Evolutionary conservation across 2,329 filamentous ascomycete species (phyloP).

Genomic region (Exophiala spinifera): DNA sequence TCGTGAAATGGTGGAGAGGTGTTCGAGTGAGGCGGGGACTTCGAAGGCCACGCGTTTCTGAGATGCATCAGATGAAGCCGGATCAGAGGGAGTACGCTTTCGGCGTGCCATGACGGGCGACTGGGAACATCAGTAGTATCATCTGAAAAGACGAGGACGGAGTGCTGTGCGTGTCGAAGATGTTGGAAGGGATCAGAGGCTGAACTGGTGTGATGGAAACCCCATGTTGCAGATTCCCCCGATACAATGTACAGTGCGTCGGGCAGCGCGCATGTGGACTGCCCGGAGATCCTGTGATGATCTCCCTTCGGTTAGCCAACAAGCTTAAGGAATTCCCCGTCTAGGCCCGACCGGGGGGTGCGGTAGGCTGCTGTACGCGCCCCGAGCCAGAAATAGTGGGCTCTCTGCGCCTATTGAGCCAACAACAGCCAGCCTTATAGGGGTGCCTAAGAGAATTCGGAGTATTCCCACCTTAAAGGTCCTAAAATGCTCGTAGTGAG

Average conservation of each 20-base stretch:
- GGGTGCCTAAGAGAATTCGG: no score
- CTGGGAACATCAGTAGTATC: constrained; percentile 1
- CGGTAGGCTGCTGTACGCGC: no score
- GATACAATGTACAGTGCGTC: no score
- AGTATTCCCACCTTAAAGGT: no score
- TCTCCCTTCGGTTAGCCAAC: no score
- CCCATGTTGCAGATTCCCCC: neutral
- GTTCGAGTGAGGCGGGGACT: constrained; percentile 25
- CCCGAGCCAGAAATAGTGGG: no score
- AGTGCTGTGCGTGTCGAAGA: neutral
- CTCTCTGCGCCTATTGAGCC: no score
- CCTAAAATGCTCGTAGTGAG: no score
- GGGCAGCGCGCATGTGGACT: neutral
- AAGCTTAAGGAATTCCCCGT: no score
- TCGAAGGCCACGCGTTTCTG: constrained; percentile 23
- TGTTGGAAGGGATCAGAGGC: neutral
- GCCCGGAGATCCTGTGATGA: neutral
- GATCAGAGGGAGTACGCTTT: constrained; percentile 16
- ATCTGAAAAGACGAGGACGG: neutral
- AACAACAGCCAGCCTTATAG: no score
- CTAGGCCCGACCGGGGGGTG: no score
- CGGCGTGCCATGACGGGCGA: constrained; percentile 20
- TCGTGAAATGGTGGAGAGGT: constrained; percentile 22
- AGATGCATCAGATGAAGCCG: constrained; percentile 9
- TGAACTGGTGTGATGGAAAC: neutral